Percentiles rank a stretch among this genome's conserved stretches.
Evolutionary conservation across 257 asterid species (phyloP).

Genomic region (Solanum ahanhuiri): DNA sequence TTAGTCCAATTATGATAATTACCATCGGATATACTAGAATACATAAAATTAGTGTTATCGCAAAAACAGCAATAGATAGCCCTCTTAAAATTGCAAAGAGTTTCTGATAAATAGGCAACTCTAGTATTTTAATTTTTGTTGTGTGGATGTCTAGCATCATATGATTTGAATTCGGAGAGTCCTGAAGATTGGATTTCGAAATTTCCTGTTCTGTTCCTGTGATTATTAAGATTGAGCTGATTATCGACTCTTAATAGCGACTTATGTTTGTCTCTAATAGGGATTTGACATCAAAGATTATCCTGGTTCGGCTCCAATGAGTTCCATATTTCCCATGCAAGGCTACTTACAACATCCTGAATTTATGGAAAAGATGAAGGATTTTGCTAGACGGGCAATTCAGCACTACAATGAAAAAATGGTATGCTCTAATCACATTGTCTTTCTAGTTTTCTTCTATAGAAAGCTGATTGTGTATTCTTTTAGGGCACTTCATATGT

Average conservation of each 20-base stretch:
- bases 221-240: no score
- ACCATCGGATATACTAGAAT: no score
- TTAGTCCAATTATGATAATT: no score
- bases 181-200: not conserved
- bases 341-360: no score
- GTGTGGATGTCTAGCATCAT: no score
- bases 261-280: not conserved
- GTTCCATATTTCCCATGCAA: not conserved
- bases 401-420: not conserved
- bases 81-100: no score
- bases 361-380: not conserved
- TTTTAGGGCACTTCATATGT: not conserved
- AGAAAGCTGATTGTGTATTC: not conserved
- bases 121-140: no score
- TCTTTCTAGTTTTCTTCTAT: not conserved
- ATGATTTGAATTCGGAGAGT: not conserved
- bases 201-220: not conserved
- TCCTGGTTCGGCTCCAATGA: not conserved
- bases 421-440: not conserved
- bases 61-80: no score
- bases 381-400: not conserved
- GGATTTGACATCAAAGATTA: not conserved
- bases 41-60: no score
- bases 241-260: no score
- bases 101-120: no score